Percentiles rank a stretch among this genome's conserved stretches.
phyloP scores from a whole-genome alignment of 1,284 basidiomycete species.

The Puccinia horiana region DNA sequence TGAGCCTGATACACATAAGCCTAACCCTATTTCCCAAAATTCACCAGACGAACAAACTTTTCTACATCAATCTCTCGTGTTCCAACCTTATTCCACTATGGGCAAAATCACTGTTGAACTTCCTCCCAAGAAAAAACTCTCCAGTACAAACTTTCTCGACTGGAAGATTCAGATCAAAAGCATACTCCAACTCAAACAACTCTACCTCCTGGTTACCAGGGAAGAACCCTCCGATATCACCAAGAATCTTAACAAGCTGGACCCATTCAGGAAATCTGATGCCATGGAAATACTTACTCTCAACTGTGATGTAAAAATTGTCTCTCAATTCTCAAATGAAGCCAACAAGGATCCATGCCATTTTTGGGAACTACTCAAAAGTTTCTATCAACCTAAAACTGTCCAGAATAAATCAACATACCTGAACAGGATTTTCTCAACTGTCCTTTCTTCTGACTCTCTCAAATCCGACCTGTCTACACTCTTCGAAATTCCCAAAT shows the following conservation, averaged over 20 bases:
- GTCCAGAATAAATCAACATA: conserved; percentile 3
- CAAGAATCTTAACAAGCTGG: neutral
- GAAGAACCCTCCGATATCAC: neutral
- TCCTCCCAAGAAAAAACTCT: neutral
- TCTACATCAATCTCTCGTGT: no score
- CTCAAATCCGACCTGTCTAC: conserved; percentile 11
- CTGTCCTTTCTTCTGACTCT: no score
- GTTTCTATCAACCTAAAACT: no score
- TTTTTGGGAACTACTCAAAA: neutral
- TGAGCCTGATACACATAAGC: no score
- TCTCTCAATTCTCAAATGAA: neutral
- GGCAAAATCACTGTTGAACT: conserved; percentile 8
- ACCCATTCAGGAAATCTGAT: neutral
- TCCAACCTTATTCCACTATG: neutral
- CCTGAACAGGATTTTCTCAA: neutral
- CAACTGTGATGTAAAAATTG: conserved; percentile 6
- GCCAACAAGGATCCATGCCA: neutral
- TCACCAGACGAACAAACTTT: no score
- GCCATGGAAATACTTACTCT: neutral
- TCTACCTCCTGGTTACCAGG: neutral
- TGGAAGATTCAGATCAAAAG: neutral
- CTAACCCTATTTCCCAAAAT: no score
- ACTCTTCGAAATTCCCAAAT: neutral
- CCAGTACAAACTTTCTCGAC: neutral
- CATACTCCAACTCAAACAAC: conserved; percentile 1